A percentile compares a stretch with the other conserved stretches of the same genome.
Conservation (phyloP, 163 green algal genomes). For the Volvox carteri region DNA sequence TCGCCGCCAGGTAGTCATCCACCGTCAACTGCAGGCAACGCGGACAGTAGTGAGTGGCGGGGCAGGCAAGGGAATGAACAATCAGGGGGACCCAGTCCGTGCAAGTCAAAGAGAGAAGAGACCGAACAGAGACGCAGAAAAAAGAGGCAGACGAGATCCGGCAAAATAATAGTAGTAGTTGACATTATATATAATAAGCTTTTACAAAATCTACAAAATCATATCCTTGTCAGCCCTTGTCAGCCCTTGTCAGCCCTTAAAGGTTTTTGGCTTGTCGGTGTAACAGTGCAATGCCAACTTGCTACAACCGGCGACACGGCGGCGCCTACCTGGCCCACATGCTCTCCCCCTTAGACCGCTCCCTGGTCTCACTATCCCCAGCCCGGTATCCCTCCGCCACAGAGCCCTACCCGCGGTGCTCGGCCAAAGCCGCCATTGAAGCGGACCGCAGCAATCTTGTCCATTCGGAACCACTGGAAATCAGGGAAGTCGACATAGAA, state of each 20-base stretch:
- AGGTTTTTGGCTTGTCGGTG: too few species aligned
- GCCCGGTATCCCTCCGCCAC: background rate
- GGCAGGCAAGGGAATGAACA: background rate
- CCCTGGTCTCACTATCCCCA: background rate
- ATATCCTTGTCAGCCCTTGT: too few species aligned
- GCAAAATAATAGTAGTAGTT: too few species aligned
- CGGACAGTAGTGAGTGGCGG: background rate
- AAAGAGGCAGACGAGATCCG: too few species aligned
- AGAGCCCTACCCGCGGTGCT: constrained; percentile 23
- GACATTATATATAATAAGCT: too few species aligned
- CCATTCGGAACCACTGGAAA: constrained; percentile 63
- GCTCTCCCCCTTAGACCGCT: background rate
- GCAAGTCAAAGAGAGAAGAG: too few species aligned
- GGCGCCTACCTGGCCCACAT: background rate
- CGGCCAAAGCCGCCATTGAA: constrained; percentile 62
- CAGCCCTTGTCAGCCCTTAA: too few species aligned
- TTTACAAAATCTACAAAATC: too few species aligned
- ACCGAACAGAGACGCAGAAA: too few species aligned
- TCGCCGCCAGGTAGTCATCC: constrained; percentile 66
- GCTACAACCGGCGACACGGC: background rate
- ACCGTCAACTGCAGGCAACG: constrained; percentile 56
- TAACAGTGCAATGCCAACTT: background rate
- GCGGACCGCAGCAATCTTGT: constrained; percentile 19
- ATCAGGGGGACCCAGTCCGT: too few species aligned
- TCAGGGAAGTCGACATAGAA: constrained; percentile 65